A percentile compares a stretch with the other conserved stretches of the same genome.
These are phyloP conservation scores for Porphyrellus sp. DNA, from an alignment of 1,284 basidiomycete species.

Conservation along the genomic window DNA sequence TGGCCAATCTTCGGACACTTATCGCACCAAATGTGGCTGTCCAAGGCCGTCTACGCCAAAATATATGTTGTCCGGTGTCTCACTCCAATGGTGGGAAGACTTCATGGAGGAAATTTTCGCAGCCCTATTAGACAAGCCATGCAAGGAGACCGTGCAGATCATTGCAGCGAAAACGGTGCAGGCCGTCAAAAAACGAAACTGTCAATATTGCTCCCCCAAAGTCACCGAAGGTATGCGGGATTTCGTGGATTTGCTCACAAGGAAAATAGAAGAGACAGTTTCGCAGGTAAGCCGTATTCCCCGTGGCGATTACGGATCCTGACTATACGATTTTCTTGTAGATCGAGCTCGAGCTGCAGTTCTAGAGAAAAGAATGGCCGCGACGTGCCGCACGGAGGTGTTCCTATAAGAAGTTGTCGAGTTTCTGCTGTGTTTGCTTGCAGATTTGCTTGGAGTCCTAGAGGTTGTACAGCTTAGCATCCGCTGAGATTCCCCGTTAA, in stretches of 20 bases:
- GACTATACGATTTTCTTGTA: neutral
- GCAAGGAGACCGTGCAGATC: neutral
- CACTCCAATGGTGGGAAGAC: conserved; percentile 16
- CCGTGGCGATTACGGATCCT: neutral
- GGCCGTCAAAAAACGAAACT: neutral
- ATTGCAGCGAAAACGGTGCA: neutral
- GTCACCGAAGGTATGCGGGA: conserved; percentile 1
- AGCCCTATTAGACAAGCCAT: conserved; percentile 17
- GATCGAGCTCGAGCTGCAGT: neutral
- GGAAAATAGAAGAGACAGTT: neutral
- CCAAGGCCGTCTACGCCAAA: neutral
- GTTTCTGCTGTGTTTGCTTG: no score
- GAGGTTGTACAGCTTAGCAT: no score
- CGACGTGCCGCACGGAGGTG: no score
- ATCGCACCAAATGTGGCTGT: neutral
- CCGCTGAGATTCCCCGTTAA: no score
- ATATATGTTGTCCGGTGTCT: neutral
- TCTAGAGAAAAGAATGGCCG: neutral
- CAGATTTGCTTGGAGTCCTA: no score
- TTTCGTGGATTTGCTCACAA: neutral
- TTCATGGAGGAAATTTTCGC: conserved; percentile 16
- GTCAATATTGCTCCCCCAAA: neutral
- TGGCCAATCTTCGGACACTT: neutral
- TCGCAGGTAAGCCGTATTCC: neutral
- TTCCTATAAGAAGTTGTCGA: no score